Evolutionary conservation across 2,329 filamentous ascomycete genomes (phyloP).

Genomic region (Cladosporium sp.): DNA sequence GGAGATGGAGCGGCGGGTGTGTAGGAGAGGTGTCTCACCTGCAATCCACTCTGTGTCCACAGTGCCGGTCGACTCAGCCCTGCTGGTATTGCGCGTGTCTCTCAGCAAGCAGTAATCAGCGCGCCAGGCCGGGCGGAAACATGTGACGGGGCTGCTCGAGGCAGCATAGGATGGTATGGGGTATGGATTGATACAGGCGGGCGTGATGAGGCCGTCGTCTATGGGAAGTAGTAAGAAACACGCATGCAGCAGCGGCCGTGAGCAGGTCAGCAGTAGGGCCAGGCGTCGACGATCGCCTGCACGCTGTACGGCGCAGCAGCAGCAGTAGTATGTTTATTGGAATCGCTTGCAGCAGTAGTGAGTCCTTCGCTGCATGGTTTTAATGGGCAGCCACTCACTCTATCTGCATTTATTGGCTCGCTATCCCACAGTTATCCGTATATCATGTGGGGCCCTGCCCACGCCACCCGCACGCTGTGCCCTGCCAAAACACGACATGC

Average conservation of each 20-base stretch:
- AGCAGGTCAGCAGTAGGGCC: background rate
- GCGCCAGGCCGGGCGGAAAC: background rate
- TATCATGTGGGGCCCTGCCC: background rate
- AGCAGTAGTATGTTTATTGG: background rate
- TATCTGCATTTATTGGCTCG: background rate
- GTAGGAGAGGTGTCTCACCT: conserved; percentile 3
- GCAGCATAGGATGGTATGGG: background rate
- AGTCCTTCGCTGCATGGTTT: background rate
- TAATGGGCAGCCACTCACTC: conserved; percentile 1
- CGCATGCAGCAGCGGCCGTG: background rate
- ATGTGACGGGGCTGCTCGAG: conserved; percentile 3
- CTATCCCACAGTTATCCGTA: background rate
- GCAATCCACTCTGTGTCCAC: background rate
- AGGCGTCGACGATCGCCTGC: background rate
- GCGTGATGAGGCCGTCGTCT: background rate
- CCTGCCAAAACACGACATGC: background rate
- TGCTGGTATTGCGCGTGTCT: conserved; percentile 5
- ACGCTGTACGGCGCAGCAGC: background rate
- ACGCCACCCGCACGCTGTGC: conserved; percentile 1
- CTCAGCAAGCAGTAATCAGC: conserved; percentile 4
- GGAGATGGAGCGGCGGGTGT: conserved; percentile 13
- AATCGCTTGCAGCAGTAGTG: background rate
- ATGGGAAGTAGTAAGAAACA: background rate
- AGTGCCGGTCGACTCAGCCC: conserved; percentile 6
- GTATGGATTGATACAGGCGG: background rate